These are phyloP conservation scores for Kwoniella mangroviensis DNA, from an alignment of 768 basidiomycete genomes.

Conservation along the genomic window DNA sequence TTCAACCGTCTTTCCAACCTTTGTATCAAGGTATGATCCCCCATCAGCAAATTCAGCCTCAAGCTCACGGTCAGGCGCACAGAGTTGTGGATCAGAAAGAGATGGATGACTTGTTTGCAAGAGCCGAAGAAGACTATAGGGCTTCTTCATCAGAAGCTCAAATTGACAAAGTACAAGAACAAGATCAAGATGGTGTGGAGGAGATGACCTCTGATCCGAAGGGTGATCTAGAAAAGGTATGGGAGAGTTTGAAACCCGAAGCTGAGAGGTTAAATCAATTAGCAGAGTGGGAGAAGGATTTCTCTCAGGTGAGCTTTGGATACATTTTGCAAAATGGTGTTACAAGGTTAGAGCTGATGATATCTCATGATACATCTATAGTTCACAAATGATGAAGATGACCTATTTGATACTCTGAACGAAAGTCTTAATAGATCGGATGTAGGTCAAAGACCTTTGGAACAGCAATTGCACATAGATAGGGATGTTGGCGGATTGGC, in stretches of 20 bases:
- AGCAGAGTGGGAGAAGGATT: slow-evolving; percentile 57
- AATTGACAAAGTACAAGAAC: slow-evolving; percentile 6
- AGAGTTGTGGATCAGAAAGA: slow-evolving; percentile 13
- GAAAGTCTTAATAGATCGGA: slow-evolving; percentile 46
- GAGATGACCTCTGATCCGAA: slow-evolving; percentile 36
- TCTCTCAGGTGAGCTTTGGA: slow-evolving; percentile 48
- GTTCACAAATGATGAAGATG: slow-evolving; percentile 55
- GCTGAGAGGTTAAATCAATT: slow-evolving; percentile 51
- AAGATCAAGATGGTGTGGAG: slow-evolving; percentile 23
- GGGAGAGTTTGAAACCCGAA: slow-evolving; percentile 55
- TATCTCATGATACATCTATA: neutral
- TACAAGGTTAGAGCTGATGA: neutral
- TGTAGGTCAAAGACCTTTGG: slow-evolving; percentile 36
- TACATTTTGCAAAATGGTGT: neutral
- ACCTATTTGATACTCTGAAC: slow-evolving; percentile 52
- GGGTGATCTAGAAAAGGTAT: slow-evolving; percentile 55
- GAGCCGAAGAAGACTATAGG: slow-evolving; percentile 39
- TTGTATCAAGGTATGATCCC: slow-evolving; percentile 8
- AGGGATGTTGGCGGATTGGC: neutral
- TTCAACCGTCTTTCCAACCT: slow-evolving; percentile 16
- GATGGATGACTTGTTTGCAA: slow-evolving; percentile 22
- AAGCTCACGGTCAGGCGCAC: neutral
- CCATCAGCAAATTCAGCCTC: neutral
- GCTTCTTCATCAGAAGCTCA: slow-evolving; percentile 38
- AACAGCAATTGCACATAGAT: slow-evolving; percentile 26